A percentile compares a stretch with the other conserved stretches of the same genome.
These are phyloP conservation scores for Suillus tomentosus DNA, from an alignment of 768 basidiomycete species.

Conservation along the genomic window DNA sequence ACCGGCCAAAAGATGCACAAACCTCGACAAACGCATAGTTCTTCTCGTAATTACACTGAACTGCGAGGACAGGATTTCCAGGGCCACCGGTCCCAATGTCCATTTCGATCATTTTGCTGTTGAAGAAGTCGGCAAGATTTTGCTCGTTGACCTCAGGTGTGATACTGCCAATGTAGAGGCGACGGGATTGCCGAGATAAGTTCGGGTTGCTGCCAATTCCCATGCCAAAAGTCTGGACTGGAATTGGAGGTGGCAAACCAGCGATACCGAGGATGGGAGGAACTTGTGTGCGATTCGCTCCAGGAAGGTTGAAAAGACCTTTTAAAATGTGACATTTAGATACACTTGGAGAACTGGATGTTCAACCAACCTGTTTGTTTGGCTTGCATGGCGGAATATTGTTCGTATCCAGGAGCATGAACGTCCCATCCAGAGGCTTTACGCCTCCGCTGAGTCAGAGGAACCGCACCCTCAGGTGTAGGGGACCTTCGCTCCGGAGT, in stretches of 20 bases:
- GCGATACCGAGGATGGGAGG: slow-evolving; percentile 81
- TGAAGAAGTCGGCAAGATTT: slow-evolving; percentile 92
- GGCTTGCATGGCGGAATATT: slow-evolving; percentile 94
- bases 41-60: slow-evolving; percentile 98
- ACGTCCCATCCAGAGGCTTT: slow-evolving; percentile 97
- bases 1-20: slow-evolving; percentile 12
- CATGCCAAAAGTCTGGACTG: slow-evolving; percentile 84
- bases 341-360: slow-evolving; percentile 1
- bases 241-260: slow-evolving; percentile 80
- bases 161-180: slow-evolving; percentile 96
- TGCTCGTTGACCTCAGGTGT: slow-evolving; percentile 94
- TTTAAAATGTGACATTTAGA: slow-evolving; percentile 19
- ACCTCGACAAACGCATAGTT: slow-evolving; percentile 99
- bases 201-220: slow-evolving; percentile 87
- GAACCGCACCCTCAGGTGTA: slow-evolving; percentile 82
- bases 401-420: slow-evolving; percentile 93
- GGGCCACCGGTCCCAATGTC: slow-evolving; percentile 79
- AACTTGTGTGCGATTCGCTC: slow-evolving; percentile 87
- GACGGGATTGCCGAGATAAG: slow-evolving; percentile 87
- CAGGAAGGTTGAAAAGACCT: slow-evolving; percentile 97
- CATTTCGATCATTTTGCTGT: slow-evolving; percentile 93
- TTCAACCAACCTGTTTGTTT: slow-evolving; percentile 84
- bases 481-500: slow-evolving; percentile 84
- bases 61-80: slow-evolving; percentile 89
- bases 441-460: slow-evolving; percentile 83